Conservation (phyloP, 1,284 basidiomycete genomes). For the Veloboletus limbatus region DNA sequence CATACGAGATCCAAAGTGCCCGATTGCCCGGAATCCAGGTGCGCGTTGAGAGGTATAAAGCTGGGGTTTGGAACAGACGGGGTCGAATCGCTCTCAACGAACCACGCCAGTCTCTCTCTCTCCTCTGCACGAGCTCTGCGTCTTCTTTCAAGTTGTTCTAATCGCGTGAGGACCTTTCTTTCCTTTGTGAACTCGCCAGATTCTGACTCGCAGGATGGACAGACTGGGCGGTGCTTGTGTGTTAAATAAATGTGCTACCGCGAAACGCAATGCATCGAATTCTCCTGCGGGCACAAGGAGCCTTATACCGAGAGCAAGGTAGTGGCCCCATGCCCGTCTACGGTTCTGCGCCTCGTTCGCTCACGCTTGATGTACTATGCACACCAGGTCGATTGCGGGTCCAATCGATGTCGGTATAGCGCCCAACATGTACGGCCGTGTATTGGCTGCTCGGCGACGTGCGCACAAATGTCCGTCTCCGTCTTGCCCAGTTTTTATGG, state of each 20-base stretch:
- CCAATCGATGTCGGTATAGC: slow-evolving; percentile 41
- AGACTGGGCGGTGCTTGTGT: too few species aligned
- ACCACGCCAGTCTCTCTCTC: slow-evolving; percentile 6
- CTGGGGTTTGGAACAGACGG: too few species aligned
- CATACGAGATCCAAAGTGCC: slow-evolving; percentile 4
- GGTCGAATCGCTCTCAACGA: too few species aligned
- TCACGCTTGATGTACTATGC: too few species aligned
- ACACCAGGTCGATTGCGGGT: slow-evolving; percentile 42
- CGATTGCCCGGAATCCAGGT: slow-evolving; percentile 4
- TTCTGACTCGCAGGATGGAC: too few species aligned
- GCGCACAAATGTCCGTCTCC: slow-evolving; percentile 36
- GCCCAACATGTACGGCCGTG: slow-evolving; percentile 34
- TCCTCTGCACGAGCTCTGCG: slow-evolving; percentile 8
- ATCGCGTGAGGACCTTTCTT: slow-evolving; percentile 19
- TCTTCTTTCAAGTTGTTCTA: slow-evolving; percentile 13
- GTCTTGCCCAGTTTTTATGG: too few species aligned
- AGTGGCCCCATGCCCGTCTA: too few species aligned
- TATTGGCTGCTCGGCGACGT: slow-evolving; percentile 34
- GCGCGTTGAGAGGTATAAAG: slow-evolving; percentile 22
- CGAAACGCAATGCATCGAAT: slow-evolving; percentile 27
- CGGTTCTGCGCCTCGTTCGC: too few species aligned
- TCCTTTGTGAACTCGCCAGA: neutral
- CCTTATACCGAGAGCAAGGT: slow-evolving; percentile 33
- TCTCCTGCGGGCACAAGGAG: slow-evolving; percentile 23
- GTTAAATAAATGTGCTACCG: slow-evolving; percentile 30